These are phyloP conservation scores for Aspergillus pseudoterreus DNA, from an alignment of 2,329 filamentous ascomycete species.

Conservation along the genomic window DNA sequence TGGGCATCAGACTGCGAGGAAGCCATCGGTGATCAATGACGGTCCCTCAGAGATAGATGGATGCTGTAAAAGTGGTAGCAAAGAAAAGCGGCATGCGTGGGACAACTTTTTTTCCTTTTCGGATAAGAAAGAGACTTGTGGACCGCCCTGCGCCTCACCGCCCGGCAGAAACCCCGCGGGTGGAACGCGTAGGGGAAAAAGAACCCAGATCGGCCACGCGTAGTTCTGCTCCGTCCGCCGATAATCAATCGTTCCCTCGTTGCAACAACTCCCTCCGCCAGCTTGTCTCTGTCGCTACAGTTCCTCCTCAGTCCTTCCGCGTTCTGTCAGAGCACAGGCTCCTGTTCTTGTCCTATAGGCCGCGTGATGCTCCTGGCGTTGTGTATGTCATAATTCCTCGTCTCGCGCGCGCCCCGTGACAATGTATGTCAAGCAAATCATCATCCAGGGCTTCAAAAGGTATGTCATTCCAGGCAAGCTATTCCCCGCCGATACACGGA, in stretches of 20 bases:
- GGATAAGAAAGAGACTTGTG: constrained; percentile 8
- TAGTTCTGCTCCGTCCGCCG: constrained; percentile 16
- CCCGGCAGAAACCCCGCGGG: constrained; percentile 37
- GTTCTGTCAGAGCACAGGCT: not conserved
- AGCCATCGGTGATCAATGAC: constrained; percentile 19
- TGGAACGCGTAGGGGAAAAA: constrained; percentile 13
- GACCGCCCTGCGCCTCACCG: constrained; percentile 22
- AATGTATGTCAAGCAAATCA: constrained; percentile 99
- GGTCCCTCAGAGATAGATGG: not conserved
- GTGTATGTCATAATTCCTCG: constrained; percentile 20
- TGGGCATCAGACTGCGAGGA: constrained; percentile 17
- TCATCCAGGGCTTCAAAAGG: constrained; percentile 99
- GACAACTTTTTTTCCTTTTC: constrained; percentile 6
- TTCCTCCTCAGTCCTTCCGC: constrained; percentile 1
- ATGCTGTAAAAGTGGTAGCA: constrained; percentile 2
- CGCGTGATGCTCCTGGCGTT: constrained; percentile 29
- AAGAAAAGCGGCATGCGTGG: constrained; percentile 13
- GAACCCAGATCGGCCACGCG: constrained; percentile 19
- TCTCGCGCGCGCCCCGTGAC: constrained; percentile 34
- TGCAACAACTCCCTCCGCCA: not conserved
- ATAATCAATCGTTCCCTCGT: not conserved
- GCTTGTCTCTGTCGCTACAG: not conserved
- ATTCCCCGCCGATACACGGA: not conserved
- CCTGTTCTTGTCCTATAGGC: constrained; percentile 8
- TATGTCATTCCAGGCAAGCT: constrained; percentile 39